Evolutionary conservation across 2,329 filamentous ascomycete genomes (phyloP), one percentile per base, ranked within the genome.

Genomic region (Verticillium klebahnii): DNA sequence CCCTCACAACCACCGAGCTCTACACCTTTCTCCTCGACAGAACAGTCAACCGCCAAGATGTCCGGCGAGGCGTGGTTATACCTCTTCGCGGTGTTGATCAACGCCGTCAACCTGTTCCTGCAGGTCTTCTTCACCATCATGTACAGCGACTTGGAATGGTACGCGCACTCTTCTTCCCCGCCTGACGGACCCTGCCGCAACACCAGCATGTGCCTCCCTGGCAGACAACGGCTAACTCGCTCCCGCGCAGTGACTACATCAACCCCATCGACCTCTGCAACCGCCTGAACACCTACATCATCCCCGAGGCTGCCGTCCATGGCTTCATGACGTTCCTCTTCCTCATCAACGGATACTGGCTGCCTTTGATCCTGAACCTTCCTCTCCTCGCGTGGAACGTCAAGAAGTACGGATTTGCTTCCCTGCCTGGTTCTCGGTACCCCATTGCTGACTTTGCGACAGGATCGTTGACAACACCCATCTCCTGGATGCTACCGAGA

Each of bases 111-210:
- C 85, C 87, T 99, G 74, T 99, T 99, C 80, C 86, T 99, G 62
- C 96, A 99, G 83, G 95, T 99, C 72, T 99, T 99, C 86, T 99
- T 99, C 83, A 99, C 95, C 63, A 99, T 99, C 75, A 99, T 99
- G 96, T 99, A 98, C 82, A 97, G 92, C 79, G 95, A 99, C 85
- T 81, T 99, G 73, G 95, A 99, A 90, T 99, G 95, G 93, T 96
- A 82, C 73, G 32, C 56, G 56, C n/a, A 23, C 56, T 45, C 56
- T 17, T 23, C 19, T 6, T 6, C 19, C 19, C 23, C n/a, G 34
- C 23, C n/a, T 23, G n/a, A 23, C 14, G 17, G 32, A 17, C 56
- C 14, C 23, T 17, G 56, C 34, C n/a, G n/a, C 54, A 56, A 25
- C 54, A n/a, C n/a, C n/a, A 17, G 54, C 12, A 32, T 23, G n/a